Base-by-base conservation (phyloP, 768 basidiomycete species). In the Panellus pusillus region DNA sequence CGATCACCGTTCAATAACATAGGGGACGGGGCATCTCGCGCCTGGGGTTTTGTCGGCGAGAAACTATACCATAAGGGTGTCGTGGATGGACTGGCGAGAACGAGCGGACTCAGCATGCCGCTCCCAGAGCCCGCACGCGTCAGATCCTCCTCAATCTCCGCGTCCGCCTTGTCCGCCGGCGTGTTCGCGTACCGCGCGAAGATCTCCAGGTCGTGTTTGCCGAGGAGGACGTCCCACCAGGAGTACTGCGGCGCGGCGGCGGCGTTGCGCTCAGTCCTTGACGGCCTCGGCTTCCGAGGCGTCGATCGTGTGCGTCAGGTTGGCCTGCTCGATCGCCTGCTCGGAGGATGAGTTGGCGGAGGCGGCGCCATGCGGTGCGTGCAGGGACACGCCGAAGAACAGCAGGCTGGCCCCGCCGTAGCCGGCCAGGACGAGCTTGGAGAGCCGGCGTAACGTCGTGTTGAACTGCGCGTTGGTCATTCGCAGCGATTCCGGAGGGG, bases 191-290 rank as follows among this genome's bases (percentile, higher is more conserved):
- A 87, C 27, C 79, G 76, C 66, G 89, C 82, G 64, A 93, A 90
- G 29, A 93, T 91, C 62, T 91, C 89, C 60, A 84, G 80, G 64
- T 93, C 91, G 57, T 92, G 89, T 61, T 81, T 84, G 6, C 91
- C 91, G 31, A 90, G 71, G 6, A 93, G 68, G 17, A 91, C 79
- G 60, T 90, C 82, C 89, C 91, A 93, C 90, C 90, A 92, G 0
- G 88, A 88, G 63, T 85, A 90, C 44, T 75, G 61, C 17, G 67
- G 66, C n/a, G n/a, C n/a, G n/a, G n/a, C n/a, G 2, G 63, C 51
- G 1, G 24, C 24, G 24, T 24, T 6, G 24, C 24, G 24, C 24
- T 60, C 46, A 65, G 49, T 77, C 75, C 18, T 82, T 80, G 11
- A 72, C 72, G 12, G 78, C 82, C 62, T 89, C 85, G 2, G 79